phyloP scores from a whole-genome alignment of 2,329 filamentous ascomycete genomes.

The Zasmidium angulare region DNA sequence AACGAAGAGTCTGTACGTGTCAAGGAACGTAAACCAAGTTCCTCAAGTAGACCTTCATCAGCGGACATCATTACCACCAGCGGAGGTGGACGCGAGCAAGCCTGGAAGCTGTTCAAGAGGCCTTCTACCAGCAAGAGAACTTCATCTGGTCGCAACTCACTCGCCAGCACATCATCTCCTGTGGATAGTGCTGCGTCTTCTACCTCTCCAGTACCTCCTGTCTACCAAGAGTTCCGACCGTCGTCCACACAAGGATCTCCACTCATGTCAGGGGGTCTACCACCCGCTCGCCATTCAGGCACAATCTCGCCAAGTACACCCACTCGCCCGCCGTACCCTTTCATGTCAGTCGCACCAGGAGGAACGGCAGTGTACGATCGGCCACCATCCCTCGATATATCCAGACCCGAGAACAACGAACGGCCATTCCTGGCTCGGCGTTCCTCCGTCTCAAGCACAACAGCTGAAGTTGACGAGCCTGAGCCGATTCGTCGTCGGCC shows the following conservation, averaged over 20 bases:
- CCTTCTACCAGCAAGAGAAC: constrained; percentile 18
- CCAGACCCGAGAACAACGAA: constrained; percentile 21
- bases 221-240: constrained; percentile 18
- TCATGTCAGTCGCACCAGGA: constrained; percentile 16
- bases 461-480: constrained; percentile 19
- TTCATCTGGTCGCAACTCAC: constrained; percentile 17
- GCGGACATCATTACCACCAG: constrained; percentile 24
- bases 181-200: constrained; percentile 21
- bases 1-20: constrained; percentile 17
- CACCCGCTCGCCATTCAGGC: constrained; percentile 8
- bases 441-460: constrained; percentile 15
- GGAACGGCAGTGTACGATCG: constrained; percentile 29
- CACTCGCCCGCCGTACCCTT: constrained; percentile 5
- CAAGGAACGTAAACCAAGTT: constrained; percentile 21
- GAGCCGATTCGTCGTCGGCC: constrained; percentile 2
- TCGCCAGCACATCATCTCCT: constrained; percentile 14
- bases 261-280: constrained; percentile 2
- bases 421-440: constrained; percentile 14
- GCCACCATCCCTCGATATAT: constrained; percentile 21
- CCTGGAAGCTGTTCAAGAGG: constrained; percentile 24
- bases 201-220: constrained; percentile 10
- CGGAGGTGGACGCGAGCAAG: constrained; percentile 21
- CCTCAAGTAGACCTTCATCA: constrained; percentile 10
- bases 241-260: constrained; percentile 20
- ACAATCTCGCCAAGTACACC: constrained; percentile 8